Evolutionary conservation across 768 basidiomycete genomes (phyloP).

Genomic region (Leucocoprinus leucothites): DNA sequence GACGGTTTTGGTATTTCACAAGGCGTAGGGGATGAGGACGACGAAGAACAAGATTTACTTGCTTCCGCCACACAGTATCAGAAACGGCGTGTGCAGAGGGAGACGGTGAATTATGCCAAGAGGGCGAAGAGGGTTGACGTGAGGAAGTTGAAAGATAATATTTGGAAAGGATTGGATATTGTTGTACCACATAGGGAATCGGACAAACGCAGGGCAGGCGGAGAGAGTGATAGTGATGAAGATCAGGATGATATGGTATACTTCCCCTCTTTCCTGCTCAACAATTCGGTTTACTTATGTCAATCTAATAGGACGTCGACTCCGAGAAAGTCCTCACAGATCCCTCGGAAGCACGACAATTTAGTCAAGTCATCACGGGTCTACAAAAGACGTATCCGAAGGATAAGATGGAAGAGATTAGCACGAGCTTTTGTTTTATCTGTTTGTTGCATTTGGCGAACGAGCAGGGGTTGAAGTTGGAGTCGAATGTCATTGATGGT

Average conservation of each 20-base stretch:
- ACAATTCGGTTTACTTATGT: no score
- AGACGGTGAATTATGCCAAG: slow-evolving; percentile 92
- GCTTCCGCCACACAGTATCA: slow-evolving; percentile 74
- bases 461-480: slow-evolving; percentile 90
- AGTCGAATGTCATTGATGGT: slow-evolving; percentile 30
- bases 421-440: slow-evolving; percentile 99
- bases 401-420: slow-evolving; percentile 97
- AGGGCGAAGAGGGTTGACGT: slow-evolving; percentile 97
- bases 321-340: slow-evolving; percentile 41
- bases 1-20: slow-evolving; percentile 23
- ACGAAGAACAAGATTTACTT: slow-evolving; percentile 86
- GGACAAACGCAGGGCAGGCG: slow-evolving; percentile 1
- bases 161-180: slow-evolving; percentile 92
- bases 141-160: slow-evolving; percentile 94
- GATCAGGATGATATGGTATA: slow-evolving; percentile 52
- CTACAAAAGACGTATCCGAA: slow-evolving; percentile 80
- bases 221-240: slow-evolving; percentile 38
- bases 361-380: slow-evolving; percentile 78
- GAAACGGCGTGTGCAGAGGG: slow-evolving; percentile 77
- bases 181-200: slow-evolving; percentile 43
- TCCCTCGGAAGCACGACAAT: slow-evolving; percentile 63
- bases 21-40: slow-evolving; percentile 28
- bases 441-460: slow-evolving; percentile 95
- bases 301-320: slow-evolving; percentile 25
- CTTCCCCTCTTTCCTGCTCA: slow-evolving; percentile 3